Conservation (phyloP, 1,284 basidiomycete species). For the Leccinum holopus region DNA sequence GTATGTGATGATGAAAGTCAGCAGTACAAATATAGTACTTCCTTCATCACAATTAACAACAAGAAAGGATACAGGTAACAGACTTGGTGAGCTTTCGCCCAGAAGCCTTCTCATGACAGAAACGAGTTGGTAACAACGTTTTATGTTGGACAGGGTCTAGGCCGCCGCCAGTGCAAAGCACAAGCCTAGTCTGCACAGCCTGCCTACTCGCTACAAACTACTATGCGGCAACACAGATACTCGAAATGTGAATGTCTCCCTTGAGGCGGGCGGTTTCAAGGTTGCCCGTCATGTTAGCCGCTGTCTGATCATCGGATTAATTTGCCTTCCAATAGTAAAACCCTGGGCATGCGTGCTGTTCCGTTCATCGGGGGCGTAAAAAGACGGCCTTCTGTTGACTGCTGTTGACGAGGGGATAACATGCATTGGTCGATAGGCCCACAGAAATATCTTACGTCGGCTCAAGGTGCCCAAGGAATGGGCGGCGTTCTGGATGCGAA, state of each 20-base stretch:
- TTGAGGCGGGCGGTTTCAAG: slow-evolving; percentile 9
- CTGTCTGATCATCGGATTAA: slow-evolving; percentile 21
- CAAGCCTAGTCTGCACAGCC: slow-evolving; percentile 15
- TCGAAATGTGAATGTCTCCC: slow-evolving; percentile 17
- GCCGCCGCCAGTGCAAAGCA: slow-evolving; percentile 9
- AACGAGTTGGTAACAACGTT: slow-evolving; percentile 9
- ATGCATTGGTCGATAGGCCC: slow-evolving; percentile 19
- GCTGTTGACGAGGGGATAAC: slow-evolving; percentile 25
- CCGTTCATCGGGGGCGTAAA: slow-evolving; percentile 17
- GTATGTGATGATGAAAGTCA: slow-evolving; percentile 23
- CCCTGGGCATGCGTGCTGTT: slow-evolving; percentile 6
- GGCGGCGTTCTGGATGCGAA: slow-evolving; percentile 1
- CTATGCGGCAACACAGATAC: background rate
- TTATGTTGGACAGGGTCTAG: slow-evolving; percentile 13
- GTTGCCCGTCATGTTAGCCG: slow-evolving; percentile 13
- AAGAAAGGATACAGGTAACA: slow-evolving; percentile 28
- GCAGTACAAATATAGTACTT: slow-evolving; percentile 28
- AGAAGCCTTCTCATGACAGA: slow-evolving; percentile 7
- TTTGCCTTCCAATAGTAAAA: slow-evolving; percentile 32
- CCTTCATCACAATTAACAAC: slow-evolving; percentile 34
- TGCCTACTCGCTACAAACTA: background rate
- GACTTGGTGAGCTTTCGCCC: slow-evolving; percentile 17
- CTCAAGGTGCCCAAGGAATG: background rate
- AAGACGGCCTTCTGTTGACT: slow-evolving; percentile 15
- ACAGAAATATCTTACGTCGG: slow-evolving; percentile 4